phyloP scores from a whole-genome alignment of 768 basidiomycete genomes.

The Boletus rufocinnamomeus region DNA sequence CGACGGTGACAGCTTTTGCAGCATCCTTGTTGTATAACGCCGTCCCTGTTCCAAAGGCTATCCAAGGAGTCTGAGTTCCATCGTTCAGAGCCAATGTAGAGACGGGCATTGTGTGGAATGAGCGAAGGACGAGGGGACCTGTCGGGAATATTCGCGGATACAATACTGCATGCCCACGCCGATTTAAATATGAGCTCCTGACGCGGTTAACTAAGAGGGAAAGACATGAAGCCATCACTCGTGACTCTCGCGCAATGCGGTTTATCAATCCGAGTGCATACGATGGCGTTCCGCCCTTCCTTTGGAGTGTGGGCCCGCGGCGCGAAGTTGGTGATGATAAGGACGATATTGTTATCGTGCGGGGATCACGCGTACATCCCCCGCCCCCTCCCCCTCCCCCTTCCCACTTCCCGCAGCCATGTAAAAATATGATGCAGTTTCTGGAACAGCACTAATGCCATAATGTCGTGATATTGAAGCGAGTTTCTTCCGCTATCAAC shows the following conservation, averaged over 20 bases:
- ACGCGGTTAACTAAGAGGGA: constrained; percentile 13
- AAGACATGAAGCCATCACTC: constrained; percentile 8
- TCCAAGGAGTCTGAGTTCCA: constrained; percentile 52
- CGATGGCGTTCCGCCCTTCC: background rate
- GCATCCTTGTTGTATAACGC: constrained; percentile 50
- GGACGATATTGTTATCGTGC: background rate
- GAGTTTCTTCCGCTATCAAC: background rate
- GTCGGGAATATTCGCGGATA: background rate
- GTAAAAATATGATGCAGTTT: background rate
- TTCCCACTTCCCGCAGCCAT: background rate
- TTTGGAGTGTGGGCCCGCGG: background rate
- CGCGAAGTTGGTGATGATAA: background rate
- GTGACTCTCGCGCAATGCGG: constrained; percentile 10
- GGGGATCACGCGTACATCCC: background rate
- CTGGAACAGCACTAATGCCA: background rate
- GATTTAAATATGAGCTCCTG: constrained; percentile 11
- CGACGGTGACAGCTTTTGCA: constrained; percentile 38
- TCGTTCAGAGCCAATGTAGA: constrained; percentile 53
- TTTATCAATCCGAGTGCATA: background rate
- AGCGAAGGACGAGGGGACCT: constrained; percentile 10
- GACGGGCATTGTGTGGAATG: constrained; percentile 26
- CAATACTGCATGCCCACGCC: background rate
- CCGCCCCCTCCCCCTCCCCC: background rate
- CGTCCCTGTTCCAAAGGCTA: constrained; percentile 66
- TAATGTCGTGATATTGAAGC: background rate